Evolutionary conservation across 345 rosid genomes (phyloP), one percentile per base, ranked within the genome.

Genomic region (Citrus mangshanensis): DNA sequence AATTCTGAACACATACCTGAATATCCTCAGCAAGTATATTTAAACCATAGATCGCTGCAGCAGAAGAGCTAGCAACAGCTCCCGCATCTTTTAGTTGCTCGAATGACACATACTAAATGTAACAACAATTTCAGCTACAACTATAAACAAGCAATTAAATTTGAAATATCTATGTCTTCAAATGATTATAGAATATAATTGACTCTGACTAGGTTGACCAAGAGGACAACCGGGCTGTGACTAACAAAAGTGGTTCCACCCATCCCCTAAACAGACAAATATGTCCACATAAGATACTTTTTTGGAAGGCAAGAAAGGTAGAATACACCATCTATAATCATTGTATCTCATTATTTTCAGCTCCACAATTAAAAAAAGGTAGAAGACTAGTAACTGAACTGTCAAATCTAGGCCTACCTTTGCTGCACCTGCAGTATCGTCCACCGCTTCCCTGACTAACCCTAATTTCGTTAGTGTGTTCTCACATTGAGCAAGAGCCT

Each of bases 401-500:
- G 27, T 59, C 60, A 73, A 74, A 80, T 46, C 22, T 58, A 70
- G 77, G 28, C 70, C 72, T 78, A 94, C 99, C 97, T 93, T 88
- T 28, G 99, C 99, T 70, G 99, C 98, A 84, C 98, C 98, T 66
- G 99, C 99, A 66, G 99, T 96, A 82, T 96, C 99, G 78, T 93
- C 97, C 37, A 90, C 87, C 35, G 98, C 95, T 92, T 93, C 98
- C 85, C 95, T 90, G 63, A 92, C 91, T 86, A 96, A 87, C 37
- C 93, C 94, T 86, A 91, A 80, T 75, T 79, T 91, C 22, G 98
- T 96, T 78, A 96, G 86, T 2, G 98, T 94, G 84, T 89, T 82
- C 80, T 96, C 99, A 72, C 99, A 96, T 78, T 96, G 99, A 55
- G 98, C 93, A 37, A 96, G 99, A 78, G 98, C 98, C 99, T 96